Evolutionary conservation across 1,284 basidiomycete genomes (phyloP), one percentile per base, ranked within the genome.

Genomic region (Ganoderma lucidum): DNA sequence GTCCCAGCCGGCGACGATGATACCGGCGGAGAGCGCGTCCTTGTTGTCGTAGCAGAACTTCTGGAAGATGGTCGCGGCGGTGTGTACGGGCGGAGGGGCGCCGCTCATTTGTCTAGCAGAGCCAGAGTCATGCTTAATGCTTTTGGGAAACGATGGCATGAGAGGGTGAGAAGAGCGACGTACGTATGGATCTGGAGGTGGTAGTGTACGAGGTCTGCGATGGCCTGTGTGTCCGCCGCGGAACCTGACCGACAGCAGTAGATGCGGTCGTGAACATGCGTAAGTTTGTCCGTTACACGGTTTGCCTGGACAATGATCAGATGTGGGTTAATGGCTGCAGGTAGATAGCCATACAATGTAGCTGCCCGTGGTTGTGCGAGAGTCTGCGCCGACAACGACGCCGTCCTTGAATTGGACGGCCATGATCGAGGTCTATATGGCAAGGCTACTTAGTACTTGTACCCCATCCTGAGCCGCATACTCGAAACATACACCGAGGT

Each of bases 1-100:
- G 82, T 99, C 98, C 96, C 97, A 99, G 0, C 98, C 98, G 17
- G 94, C 98, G 30, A 99, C 96, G 77, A 99, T 99, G 81, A 99
- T 98, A 37, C 98, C 97, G 0, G 98, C 98, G 53, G 87, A 91
- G 48, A 99, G 82, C 3, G 81, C 82, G 80, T 96, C 95, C 84
- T 99, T 99, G 86, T 98, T 99, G 70, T 93, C 87, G 81, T 99
- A 99, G 81, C 96, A 97, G 63, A 99, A 76, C 71, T 89, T 90
- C 80, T 99, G 93, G 84, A 99, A 98, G 71, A 95, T 75, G 10
- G 91, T 89, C 0, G 96, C 96, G 0, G 96, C 93, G 12, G 90
- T 89, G 71, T 93, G 88, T 2, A 98, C 96, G 5, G 95, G 85
- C 1, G 97, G 96, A 6, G 90, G 83, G 51, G 83, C 80, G 63